These are phyloP conservation scores for Rhodomyrtus tomentosa DNA, from an alignment of 345 rosid species.

Conservation along the genomic window DNA sequence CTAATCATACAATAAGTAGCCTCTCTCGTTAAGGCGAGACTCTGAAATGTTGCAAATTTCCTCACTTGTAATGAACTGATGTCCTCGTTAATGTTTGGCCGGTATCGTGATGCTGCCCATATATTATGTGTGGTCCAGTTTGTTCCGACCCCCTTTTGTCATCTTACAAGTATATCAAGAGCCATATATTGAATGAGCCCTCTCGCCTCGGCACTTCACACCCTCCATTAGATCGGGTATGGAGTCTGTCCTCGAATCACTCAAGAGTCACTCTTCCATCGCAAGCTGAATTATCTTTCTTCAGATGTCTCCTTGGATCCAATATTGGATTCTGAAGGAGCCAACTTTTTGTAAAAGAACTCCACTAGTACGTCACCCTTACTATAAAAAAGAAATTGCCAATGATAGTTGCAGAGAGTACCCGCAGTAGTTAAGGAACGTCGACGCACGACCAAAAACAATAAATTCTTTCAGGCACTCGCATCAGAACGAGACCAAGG, in stretches of 20 bases:
- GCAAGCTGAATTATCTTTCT: fast-evolving
- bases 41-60: background rate
- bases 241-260: background rate
- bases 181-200: background rate
- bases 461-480: background rate
- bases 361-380: background rate
- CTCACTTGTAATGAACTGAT: background rate
- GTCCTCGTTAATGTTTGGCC: background rate
- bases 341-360: background rate
- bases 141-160: background rate
- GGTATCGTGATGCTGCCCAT: background rate
- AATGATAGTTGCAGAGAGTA: background rate
- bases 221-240: background rate
- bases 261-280: background rate
- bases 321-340: background rate
- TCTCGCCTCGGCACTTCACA: background rate
- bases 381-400: background rate
- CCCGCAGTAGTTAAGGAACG: background rate
- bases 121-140: background rate
- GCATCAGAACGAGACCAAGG: background rate
- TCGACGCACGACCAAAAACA: background rate
- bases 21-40: background rate
- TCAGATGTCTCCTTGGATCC: background rate
- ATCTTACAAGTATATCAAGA: background rate
- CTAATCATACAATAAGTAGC: background rate